Percentiles rank a stretch among this genome's conserved stretches.
Evolutionary conservation across 1,284 basidiomycete species (phyloP).

Genomic region (Cystobasidium slooffiae): DNA sequence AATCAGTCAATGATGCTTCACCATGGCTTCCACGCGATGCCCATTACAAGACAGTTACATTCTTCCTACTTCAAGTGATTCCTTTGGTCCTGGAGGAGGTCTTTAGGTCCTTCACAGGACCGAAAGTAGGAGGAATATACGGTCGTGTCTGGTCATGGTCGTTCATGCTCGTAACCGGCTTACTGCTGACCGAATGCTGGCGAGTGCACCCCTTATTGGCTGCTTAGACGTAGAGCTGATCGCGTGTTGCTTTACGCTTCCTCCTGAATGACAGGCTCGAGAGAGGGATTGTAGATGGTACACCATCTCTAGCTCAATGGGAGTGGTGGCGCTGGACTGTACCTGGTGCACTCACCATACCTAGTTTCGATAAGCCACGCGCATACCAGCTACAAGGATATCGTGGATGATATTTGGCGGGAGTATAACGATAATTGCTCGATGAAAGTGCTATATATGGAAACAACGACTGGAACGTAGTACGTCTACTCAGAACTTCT

Average conservation of each 20-base stretch:
- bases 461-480: too few relatives aligned
- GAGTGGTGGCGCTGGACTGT: slow-evolving; percentile 18
- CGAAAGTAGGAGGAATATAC: not conserved
- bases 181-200: slow-evolving; percentile 27
- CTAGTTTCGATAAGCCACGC: not conserved
- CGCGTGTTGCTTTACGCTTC: not conserved
- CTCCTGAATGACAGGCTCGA: not conserved
- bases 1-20: slow-evolving; percentile 22
- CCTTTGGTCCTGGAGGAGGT: not conserved
- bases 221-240: too few relatives aligned
- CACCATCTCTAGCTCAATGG: slow-evolving; percentile 7
- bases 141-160: slow-evolving; percentile 8
- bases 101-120: not conserved
- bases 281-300: slow-evolving; percentile 2
- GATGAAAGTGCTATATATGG: not conserved
- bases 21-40: slow-evolving; percentile 6
- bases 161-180: slow-evolving; percentile 15
- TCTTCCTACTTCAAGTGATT: slow-evolving; percentile 20
- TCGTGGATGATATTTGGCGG: not conserved
- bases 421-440: not conserved
- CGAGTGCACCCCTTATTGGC: not conserved
- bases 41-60: not conserved
- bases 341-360: slow-evolving; percentile 20
- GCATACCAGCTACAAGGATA: not conserved
- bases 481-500: too few relatives aligned